Percentiles rank a stretch among this genome's conserved stretches.
These are phyloP conservation scores for Sphaceloma murrayae DNA, from an alignment of 2,329 filamentous ascomycete genomes.

Conservation along the genomic window DNA sequence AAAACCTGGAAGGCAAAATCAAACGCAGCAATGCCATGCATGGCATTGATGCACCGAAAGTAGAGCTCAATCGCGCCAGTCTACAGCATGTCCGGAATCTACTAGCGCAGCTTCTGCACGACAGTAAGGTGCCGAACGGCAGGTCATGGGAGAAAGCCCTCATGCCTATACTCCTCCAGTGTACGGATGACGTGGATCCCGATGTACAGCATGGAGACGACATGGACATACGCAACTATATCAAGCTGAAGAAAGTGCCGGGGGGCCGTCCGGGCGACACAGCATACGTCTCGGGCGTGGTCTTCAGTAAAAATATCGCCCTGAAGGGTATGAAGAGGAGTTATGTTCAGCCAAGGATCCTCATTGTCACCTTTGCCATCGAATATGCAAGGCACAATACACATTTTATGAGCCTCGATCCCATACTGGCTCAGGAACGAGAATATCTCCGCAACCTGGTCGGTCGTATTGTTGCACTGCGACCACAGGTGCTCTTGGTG, in stretches of 20 bases:
- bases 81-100: conserved; percentile 79
- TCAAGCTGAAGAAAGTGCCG: conserved; percentile 93
- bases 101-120: conserved; percentile 70
- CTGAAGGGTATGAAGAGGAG: conserved; percentile 91
- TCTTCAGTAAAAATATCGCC: conserved; percentile 95
- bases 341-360: conserved; percentile 72
- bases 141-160: conserved; percentile 82
- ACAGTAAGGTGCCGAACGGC: conserved; percentile 62
- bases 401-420: conserved; percentile 96
- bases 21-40: conserved; percentile 75
- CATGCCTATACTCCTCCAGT: conserved; percentile 78
- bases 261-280: conserved; percentile 85
- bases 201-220: conserved; percentile 84
- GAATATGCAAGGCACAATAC: conserved; percentile 89
- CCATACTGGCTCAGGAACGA: conserved; percentile 90
- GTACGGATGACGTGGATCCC: conserved; percentile 88
- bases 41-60: conserved; percentile 60
- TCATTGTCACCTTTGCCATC: conserved; percentile 89
- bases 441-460: conserved; percentile 90
- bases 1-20: conserved; percentile 27
- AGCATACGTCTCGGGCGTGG: conserved; percentile 89
- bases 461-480: conserved; percentile 75
- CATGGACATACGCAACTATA: conserved; percentile 95
- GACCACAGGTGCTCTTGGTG: conserved; percentile 79
- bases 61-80: conserved; percentile 80